These are phyloP conservation scores for Saturnispora mendoncae DNA, from an alignment of 805 yeast genomes.

Conservation along the genomic window DNA sequence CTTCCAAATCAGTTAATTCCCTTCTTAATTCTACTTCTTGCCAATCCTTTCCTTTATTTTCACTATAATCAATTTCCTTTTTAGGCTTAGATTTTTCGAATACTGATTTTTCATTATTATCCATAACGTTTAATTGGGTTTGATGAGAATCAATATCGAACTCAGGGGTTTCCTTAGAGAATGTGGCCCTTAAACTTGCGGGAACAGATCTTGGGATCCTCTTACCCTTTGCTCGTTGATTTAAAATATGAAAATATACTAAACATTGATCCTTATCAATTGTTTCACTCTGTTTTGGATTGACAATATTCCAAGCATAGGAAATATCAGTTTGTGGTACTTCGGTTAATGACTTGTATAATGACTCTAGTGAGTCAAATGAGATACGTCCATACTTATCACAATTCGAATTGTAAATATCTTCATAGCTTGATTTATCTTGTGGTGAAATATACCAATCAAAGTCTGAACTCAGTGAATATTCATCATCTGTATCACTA, in stretches of 20 bases:
- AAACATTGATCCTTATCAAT: constrained; percentile 90
- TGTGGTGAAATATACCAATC: constrained; percentile 96
- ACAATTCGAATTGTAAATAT: constrained; percentile 62
- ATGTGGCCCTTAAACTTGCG: constrained; percentile 81
- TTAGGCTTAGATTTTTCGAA: constrained; percentile 1
- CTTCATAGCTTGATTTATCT: constrained; percentile 70
- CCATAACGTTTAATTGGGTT: constrained; percentile 28
- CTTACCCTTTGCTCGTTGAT: constrained; percentile 72
- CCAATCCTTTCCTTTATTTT: constrained; percentile 81
- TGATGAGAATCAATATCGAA: constrained; percentile 55
- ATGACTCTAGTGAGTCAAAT: constrained; percentile 58
- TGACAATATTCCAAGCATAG: constrained; percentile 91
- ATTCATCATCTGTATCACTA: constrained; percentile 56
- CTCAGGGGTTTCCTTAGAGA: constrained; percentile 74
- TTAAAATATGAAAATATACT: constrained; percentile 82
- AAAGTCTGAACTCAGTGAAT: constrained; percentile 54
- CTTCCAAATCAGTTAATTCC: constrained; percentile 67
- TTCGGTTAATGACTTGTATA: constrained; percentile 58
- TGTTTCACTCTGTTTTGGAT: constrained; percentile 78
- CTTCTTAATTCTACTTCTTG: constrained; percentile 78
- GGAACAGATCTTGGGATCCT: constrained; percentile 94
- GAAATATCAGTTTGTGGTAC: constrained; percentile 81
- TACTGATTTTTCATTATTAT: neutral
- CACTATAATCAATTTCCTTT: constrained; percentile 62
- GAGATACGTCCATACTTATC: constrained; percentile 76